Conservation (phyloP, 192 early-diverging fungal genomes). For the Rhizophagus sp. region DNA sequence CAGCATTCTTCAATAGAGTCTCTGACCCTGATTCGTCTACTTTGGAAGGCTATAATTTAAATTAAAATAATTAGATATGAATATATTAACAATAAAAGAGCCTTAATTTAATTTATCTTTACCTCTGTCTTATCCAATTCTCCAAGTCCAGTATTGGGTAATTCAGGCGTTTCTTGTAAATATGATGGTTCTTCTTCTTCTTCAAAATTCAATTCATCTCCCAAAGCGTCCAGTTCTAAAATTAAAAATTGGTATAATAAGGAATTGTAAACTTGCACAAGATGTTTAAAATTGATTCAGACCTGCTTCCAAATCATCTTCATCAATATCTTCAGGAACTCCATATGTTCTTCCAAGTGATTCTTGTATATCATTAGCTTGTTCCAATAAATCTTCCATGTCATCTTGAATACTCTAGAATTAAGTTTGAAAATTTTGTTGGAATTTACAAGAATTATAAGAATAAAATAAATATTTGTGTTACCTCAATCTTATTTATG, state of each 20-base stretch:
- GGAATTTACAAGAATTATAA: neutral
- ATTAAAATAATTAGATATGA: neutral
- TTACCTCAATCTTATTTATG: slow-evolving; percentile 91
- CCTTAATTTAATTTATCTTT: slow-evolving; percentile 12
- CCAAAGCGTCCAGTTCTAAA: slow-evolving; percentile 92
- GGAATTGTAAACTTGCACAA: neutral
- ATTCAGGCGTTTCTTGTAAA: slow-evolving; percentile 68
- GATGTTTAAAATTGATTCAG: neutral
- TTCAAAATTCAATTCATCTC: slow-evolving; percentile 82
- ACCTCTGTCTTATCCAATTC: slow-evolving; percentile 53
- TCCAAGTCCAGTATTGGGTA: slow-evolving; percentile 45
- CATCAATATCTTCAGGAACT: slow-evolving; percentile 94
- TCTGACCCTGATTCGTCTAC: neutral
- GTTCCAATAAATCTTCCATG: slow-evolving; percentile 96
- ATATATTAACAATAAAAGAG: neutral
- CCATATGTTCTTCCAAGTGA: slow-evolving; percentile 88
- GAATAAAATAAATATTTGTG: neutral
- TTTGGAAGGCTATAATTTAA: neutral
- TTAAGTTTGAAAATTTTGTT: neutral
- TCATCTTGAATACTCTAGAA: slow-evolving; percentile 91
- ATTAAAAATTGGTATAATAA: neutral
- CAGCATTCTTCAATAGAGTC: neutral
- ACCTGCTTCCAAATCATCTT: slow-evolving; percentile 96
- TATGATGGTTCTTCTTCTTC: slow-evolving; percentile 85
- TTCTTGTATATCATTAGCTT: slow-evolving; percentile 98